Conservation (phyloP, 768 basidiomycete genomes). For the Kwoniella europaea region DNA sequence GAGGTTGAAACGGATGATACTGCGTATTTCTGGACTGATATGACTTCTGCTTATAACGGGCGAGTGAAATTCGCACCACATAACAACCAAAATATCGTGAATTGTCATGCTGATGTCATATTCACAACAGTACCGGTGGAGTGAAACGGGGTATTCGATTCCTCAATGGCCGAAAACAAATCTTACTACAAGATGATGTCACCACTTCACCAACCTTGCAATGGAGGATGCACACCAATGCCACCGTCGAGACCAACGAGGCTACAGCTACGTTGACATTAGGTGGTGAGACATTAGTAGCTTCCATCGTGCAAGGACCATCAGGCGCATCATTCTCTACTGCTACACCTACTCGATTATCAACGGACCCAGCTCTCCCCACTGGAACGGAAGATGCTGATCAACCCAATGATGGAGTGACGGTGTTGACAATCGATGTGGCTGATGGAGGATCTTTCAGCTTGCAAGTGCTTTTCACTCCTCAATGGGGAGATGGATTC, state of each 20-base stretch:
- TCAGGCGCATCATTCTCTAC: slow-evolving; percentile 70
- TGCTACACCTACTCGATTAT: slow-evolving; percentile 65
- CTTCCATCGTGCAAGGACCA: slow-evolving; percentile 72
- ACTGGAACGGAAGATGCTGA: slow-evolving; percentile 60
- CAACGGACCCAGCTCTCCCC: slow-evolving; percentile 70
- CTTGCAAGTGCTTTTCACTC: slow-evolving; percentile 85
- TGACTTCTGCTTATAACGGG: slow-evolving; percentile 69
- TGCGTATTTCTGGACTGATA: slow-evolving; percentile 79
- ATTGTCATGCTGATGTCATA: no score
- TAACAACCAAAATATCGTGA: no score
- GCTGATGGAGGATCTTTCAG: slow-evolving; percentile 73
- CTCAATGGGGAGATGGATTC: slow-evolving; percentile 72
- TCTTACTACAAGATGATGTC: slow-evolving; percentile 93
- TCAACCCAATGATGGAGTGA: slow-evolving; percentile 77
- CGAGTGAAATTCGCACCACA: slow-evolving; percentile 27
- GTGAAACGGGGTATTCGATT: slow-evolving; percentile 83
- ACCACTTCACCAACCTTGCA: slow-evolving; percentile 62
- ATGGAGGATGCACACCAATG: slow-evolving; percentile 97
- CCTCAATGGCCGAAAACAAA: slow-evolving; percentile 81
- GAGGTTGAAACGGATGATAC: slow-evolving; percentile 69
- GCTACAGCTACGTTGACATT: slow-evolving; percentile 78
- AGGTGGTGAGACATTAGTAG: slow-evolving; percentile 69
- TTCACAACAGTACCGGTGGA: slow-evolving; percentile 64
- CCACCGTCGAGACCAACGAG: slow-evolving; percentile 64
- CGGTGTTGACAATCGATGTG: slow-evolving; percentile 72